Base-by-base conservation (phyloP, 2,329 filamentous ascomycete genomes). In the Penicillium sp. region DNA sequence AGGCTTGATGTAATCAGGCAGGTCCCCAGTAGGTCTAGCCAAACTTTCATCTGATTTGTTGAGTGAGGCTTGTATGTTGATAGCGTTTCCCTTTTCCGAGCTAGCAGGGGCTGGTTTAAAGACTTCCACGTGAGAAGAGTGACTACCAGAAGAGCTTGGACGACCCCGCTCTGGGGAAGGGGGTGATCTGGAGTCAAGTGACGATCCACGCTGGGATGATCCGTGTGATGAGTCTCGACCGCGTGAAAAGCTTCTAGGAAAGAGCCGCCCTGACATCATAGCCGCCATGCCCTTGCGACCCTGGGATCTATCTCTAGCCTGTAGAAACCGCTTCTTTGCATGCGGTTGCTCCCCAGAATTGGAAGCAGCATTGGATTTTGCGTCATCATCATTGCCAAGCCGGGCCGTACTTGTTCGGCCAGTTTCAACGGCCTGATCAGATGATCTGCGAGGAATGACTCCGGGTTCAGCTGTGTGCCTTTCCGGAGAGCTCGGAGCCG, bases 51-150 rank as follows among this genome's bases (percentile, higher is more conserved):
- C 87, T 1, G 89, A 91, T 55, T 85, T 83, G 47, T 86, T 81
- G 67, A 92, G 90, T 4, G 88, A 87, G 59, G 79, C 87, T 55
- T 82, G 84, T 72, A 89, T 83, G 67, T 92, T 87, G 48, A 91
- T 76, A 1, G 83, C 70, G 44, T 83, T 81, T 10, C 84, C 86
- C 50, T 85, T 84, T 40, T 85, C 82, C 3, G 89, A 78, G 16
- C 22, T 29, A 24, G 18, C 24, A 29, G 44, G 50, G n/a, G 47
- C 24, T 4, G 46, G 40, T 0, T 46, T 39, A 24, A 52, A 43
- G 11, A 46, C 49, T 16, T 42, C 48, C 2, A 55, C 43, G 13
- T 58, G 43, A 21, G 38, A n/a, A 27, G 29, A 78, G 70, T 67
- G 78, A 76, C 63, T 78, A 73, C 32, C 60, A 6, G 75, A 71